Percentiles rank a stretch among this genome's conserved stretches.
Conservation (phyloP, 805 yeast genomes). For the Sugiyamaella smithiae region DNA sequence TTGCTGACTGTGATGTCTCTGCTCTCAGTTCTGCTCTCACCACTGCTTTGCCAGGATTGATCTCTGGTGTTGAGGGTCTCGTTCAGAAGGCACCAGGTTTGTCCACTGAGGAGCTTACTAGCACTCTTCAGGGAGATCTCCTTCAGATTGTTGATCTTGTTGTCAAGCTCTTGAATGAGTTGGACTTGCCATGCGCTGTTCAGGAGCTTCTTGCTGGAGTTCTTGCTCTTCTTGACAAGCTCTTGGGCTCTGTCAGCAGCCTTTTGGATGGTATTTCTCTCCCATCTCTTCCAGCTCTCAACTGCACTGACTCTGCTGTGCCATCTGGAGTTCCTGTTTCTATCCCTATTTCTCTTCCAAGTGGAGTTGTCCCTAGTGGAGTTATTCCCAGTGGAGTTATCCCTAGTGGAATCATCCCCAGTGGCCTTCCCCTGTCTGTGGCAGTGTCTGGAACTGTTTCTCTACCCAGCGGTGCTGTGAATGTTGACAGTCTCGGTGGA, state of each 20-base stretch:
- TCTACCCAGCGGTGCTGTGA: background rate
- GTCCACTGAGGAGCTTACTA: constrained; percentile 6
- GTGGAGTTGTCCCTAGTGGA: no score
- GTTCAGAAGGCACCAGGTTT: constrained; percentile 6
- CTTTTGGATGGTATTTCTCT: background rate
- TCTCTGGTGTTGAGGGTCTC: constrained; percentile 5
- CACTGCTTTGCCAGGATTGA: constrained; percentile 3
- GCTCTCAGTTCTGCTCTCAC: background rate
- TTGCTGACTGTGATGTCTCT: constrained; percentile 7
- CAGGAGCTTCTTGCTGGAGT: constrained; percentile 1
- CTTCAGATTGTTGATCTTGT: constrained; percentile 5
- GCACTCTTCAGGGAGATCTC: constrained; percentile 7
- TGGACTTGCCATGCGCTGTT: constrained; percentile 7
- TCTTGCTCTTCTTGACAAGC: background rate
- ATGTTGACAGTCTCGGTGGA: background rate
- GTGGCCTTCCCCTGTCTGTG: no score
- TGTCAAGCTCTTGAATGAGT: constrained; percentile 6
- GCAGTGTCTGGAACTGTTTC: no score
- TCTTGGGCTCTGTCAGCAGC: background rate
- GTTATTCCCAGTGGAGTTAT: no score
- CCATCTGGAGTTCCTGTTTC: background rate
- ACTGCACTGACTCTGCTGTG: background rate
- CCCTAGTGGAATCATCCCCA: no score
- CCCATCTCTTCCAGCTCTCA: constrained; percentile 1
- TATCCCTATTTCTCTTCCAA: background rate